Evolutionary conservation across 257 asterid genomes (phyloP).

Genomic region (Solanum chiquidenum): DNA sequence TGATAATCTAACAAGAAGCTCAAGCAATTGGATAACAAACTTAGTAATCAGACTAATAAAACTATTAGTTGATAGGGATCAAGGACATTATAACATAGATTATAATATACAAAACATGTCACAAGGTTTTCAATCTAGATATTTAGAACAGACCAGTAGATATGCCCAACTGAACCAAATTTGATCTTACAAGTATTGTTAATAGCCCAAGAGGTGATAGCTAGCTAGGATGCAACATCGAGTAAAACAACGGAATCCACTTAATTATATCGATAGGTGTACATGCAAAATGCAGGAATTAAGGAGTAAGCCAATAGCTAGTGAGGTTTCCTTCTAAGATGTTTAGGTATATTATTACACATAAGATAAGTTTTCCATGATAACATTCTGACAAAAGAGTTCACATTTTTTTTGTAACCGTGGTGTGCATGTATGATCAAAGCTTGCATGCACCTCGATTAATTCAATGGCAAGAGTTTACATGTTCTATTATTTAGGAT

Average conservation of each 20-base stretch:
- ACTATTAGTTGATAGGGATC: background rate
- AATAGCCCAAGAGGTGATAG: background rate
- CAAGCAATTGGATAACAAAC: background rate
- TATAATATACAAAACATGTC: background rate
- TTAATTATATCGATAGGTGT: background rate
- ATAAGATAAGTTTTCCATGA: background rate
- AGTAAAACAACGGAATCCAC: background rate
- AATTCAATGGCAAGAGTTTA: background rate
- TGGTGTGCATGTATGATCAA: background rate
- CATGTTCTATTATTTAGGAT: background rate
- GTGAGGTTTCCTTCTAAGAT: background rate
- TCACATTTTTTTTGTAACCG: background rate
- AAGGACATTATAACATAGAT: background rate
- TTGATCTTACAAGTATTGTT: background rate
- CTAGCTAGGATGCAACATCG: background rate
- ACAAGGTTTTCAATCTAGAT: background rate
- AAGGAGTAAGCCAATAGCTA: background rate
- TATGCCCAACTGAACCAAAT: background rate
- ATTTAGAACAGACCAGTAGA: background rate
- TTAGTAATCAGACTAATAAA: background rate
- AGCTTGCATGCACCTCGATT: background rate
- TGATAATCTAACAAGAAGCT: background rate
- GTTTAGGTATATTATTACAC: background rate
- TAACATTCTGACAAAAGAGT: background rate
- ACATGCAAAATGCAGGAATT: background rate